These are phyloP conservation scores for Aristolochia fimbriata DNA, from an alignment of 164 flowering plant species.

Conservation along the genomic window DNA sequence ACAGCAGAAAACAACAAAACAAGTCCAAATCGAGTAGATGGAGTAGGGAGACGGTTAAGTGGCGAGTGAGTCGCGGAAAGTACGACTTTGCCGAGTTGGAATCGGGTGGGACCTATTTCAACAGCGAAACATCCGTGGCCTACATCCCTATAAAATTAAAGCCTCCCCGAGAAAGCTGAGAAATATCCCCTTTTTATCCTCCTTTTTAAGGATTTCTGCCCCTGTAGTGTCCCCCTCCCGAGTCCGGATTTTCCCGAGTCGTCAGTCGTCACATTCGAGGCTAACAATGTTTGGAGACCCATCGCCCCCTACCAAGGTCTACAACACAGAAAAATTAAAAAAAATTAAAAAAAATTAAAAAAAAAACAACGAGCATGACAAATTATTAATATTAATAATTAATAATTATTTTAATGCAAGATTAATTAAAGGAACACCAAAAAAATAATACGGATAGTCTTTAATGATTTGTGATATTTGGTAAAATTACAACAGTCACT, in stretches of 20 bases:
- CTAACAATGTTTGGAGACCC: no score
- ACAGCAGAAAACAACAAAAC: background rate
- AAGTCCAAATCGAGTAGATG: conserved; percentile 1
- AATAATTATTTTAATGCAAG: no score
- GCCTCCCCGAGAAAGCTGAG: background rate
- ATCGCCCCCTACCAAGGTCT: no score
- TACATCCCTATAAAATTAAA: background rate
- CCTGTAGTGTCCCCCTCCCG: background rate
- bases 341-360: no score
- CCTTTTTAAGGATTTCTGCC: background rate
- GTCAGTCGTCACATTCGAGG: no score
- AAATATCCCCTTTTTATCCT: background rate
- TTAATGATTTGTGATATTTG: no score
- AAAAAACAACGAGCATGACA: no score
- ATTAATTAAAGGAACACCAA: no score
- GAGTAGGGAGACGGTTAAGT: conserved; percentile 1
- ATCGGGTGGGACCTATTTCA: background rate
- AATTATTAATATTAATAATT: no score
- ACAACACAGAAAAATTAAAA: no score
- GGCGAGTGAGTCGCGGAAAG: background rate
- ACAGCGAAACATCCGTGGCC: background rate
- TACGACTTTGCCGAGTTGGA: background rate
- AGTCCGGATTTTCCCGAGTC: background rate
- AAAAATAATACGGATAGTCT: no score
- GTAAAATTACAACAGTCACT: no score